A percentile compares a stretch with the other conserved stretches of the same genome.
phyloP scores from a whole-genome alignment of 805 yeast species.

The Monosporozyma siamensis region DNA sequence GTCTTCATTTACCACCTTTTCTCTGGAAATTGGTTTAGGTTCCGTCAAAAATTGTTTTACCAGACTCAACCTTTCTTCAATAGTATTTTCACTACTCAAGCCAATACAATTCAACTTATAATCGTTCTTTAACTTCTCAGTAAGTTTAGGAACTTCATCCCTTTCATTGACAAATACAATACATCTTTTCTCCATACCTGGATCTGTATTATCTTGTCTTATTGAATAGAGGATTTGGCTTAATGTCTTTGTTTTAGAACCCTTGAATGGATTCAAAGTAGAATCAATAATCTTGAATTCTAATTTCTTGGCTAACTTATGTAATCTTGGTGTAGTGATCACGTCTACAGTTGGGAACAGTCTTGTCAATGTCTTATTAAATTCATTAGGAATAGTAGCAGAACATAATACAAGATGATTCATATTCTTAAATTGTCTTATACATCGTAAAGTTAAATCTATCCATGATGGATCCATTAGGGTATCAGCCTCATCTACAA shows the following conservation, averaged over 20 bases:
- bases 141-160: conserved; percentile 51
- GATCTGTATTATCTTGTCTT: conserved; percentile 72
- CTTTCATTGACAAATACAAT: conserved; percentile 78
- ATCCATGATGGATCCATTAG: conserved; percentile 75
- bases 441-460: conserved; percentile 48
- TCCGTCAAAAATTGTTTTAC: conserved; percentile 57
- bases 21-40: conserved; percentile 27
- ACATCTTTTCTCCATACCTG: conserved; percentile 64
- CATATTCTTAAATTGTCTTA: conserved; percentile 43
- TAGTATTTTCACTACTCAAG: conserved; percentile 55
- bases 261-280: conserved; percentile 66
- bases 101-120: conserved; percentile 54
- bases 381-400: conserved; percentile 81
- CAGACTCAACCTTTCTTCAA: conserved; percentile 48
- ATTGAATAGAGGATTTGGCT: conserved; percentile 86
- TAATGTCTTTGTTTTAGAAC: conserved; percentile 72
- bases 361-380: conserved; percentile 49
- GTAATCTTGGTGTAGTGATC: conserved; percentile 73
- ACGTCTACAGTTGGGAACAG: conserved; percentile 58
- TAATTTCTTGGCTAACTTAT: conserved; percentile 70
- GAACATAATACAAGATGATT: conserved; percentile 68
- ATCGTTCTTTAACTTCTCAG: conserved; percentile 39
- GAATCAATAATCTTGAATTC: conserved; percentile 72
- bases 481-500: conserved; percentile 92
- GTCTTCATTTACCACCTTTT: not conserved